phyloP scores from a whole-genome alignment of 768 basidiomycete genomes.

The Termitomyces sp. region DNA sequence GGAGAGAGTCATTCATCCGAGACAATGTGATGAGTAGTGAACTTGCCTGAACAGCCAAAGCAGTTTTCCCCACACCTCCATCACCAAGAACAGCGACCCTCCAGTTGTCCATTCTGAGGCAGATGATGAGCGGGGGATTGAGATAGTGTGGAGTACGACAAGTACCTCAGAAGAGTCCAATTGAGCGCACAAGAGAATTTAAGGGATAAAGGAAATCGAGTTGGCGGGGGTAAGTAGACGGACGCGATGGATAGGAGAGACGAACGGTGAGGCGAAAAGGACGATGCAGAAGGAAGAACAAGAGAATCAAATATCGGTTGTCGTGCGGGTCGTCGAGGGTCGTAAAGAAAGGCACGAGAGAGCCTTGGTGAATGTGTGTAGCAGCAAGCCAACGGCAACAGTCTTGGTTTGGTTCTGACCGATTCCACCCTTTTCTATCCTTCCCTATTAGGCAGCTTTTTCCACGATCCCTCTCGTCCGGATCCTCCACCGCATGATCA shows the following conservation, averaged over 20 bases:
- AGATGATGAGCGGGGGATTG: slow-evolving; percentile 14
- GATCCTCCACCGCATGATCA: slow-evolving; percentile 5
- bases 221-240: slow-evolving; percentile 10
- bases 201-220: slow-evolving; percentile 20
- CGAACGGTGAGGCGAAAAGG: slow-evolving; percentile 20
- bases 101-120: slow-evolving; percentile 80
- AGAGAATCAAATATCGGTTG: slow-evolving; percentile 32
- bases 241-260: slow-evolving; percentile 23
- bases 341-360: slow-evolving; percentile 45
- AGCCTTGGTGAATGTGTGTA: slow-evolving; percentile 22
- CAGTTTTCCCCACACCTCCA: slow-evolving; percentile 97
- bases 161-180: slow-evolving; percentile 26
- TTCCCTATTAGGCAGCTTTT: slow-evolving; percentile 16
- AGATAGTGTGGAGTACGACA: slow-evolving; percentile 7
- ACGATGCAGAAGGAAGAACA: slow-evolving; percentile 36
- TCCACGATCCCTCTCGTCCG: slow-evolving; percentile 10
- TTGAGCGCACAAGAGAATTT: slow-evolving; percentile 22
- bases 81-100: slow-evolving; percentile 94
- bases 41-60: slow-evolving; percentile 88
- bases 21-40: neutral
- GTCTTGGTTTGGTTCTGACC: slow-evolving; percentile 26
- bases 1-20: slow-evolving; percentile 8
- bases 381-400: slow-evolving; percentile 28
- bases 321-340: slow-evolving; percentile 54
- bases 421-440: slow-evolving; percentile 29